Percentiles rank a stretch among this genome's conserved stretches.
phyloP scores from a whole-genome alignment of 805 yeast genomes.

The Metschnikowia cerradonensis region DNA sequence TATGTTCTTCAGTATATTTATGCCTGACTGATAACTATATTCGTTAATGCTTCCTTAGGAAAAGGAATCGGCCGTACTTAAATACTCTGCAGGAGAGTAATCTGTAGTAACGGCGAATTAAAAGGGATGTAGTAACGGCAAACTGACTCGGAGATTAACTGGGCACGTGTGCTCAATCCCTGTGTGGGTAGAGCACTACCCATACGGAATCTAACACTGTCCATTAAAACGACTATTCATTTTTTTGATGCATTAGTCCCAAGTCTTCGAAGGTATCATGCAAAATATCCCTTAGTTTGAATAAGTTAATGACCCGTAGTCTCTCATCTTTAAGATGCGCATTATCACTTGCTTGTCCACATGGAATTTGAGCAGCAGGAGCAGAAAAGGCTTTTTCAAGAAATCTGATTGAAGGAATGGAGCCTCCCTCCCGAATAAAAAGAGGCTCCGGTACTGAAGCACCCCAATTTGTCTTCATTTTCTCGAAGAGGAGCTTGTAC shows the following conservation, averaged over 20 bases:
- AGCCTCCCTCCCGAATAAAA: constrained; percentile 92
- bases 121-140: too few species aligned
- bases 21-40: too few species aligned
- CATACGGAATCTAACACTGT: too few species aligned
- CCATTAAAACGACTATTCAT: background rate
- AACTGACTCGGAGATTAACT: too few species aligned
- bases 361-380: constrained; percentile 92
- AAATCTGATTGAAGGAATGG: constrained; percentile 85
- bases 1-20: too few species aligned
- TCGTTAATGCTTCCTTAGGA: too few species aligned
- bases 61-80: too few species aligned
- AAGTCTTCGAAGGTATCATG: constrained; percentile 46
- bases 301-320: constrained; percentile 70
- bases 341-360: constrained; percentile 92
- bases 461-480: constrained; percentile 69
- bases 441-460: constrained; percentile 56
- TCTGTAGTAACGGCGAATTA: too few species aligned
- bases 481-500: constrained; percentile 60
- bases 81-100: too few species aligned
- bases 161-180: too few species aligned
- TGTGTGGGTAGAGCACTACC: too few species aligned
- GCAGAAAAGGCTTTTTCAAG: constrained; percentile 79
- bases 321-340: constrained; percentile 91
- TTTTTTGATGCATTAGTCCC: constrained; percentile 14
- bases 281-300: constrained; percentile 66